Conservation (phyloP, 805 yeast genomes). For the Candida corydali region DNA sequence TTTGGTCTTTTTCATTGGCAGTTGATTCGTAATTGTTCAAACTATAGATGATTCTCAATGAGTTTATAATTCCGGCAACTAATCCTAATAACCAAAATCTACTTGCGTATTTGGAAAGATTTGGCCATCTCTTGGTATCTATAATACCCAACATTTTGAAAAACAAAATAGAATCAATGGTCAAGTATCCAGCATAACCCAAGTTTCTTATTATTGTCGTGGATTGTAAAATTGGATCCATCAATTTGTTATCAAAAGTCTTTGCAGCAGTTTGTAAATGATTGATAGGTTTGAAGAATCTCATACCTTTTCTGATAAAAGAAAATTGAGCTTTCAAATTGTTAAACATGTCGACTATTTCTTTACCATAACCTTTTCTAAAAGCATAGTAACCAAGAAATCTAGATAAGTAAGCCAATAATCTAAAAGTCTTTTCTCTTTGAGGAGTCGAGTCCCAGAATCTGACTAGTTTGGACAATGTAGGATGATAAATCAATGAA, state of each 20-base stretch:
- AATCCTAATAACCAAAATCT: conserved; percentile 78
- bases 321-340: conserved; percentile 60
- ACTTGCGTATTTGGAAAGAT: conserved; percentile 54
- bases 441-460: conserved; percentile 67
- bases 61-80: conserved; percentile 56
- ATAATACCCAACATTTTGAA: conserved; percentile 55
- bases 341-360: conserved; percentile 46
- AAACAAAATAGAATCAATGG: conserved; percentile 62
- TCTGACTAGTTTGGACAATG: conserved; percentile 54
- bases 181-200: conserved; percentile 58
- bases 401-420: conserved; percentile 76
- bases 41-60: conserved; percentile 23
- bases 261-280: conserved; percentile 67
- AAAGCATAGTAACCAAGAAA: conserved; percentile 62
- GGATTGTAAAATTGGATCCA: conserved; percentile 54
- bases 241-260: conserved; percentile 65
- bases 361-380: conserved; percentile 50
- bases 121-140: conserved; percentile 43
- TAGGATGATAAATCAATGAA: conserved; percentile 69
- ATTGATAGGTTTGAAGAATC: conserved; percentile 77
- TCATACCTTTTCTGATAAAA: conserved; percentile 73
- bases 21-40: conserved; percentile 11
- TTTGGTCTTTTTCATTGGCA: conserved; percentile 16
- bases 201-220: conserved; percentile 53
- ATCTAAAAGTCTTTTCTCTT: conserved; percentile 75